Base-by-base conservation (phyloP, 1,284 basidiomycete species). In the Thelephora terrestris region DNA sequence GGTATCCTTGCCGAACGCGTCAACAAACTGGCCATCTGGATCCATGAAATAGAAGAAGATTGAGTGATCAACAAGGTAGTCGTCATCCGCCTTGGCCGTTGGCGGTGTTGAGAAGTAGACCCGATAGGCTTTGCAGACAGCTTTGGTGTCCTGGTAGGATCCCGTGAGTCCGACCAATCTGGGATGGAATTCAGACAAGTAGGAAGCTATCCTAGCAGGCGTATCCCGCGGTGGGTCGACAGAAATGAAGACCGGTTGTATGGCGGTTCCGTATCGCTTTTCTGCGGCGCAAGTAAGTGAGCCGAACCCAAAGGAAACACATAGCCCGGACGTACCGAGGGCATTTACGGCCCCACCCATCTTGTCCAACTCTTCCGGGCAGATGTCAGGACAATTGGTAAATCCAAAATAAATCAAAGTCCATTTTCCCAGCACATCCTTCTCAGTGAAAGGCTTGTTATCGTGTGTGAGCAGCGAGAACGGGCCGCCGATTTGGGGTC, bases 21-120 rank as follows among this genome's bases (percentile, higher is more conserved):
- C 94, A 2, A 98, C 91, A 58, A 98, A 99, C 61, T 87, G 77
- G 17, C 95, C 95, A 7, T 83, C 69, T 1, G 96, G 95, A 62
- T 98, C 93, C 93, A 99, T 97, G 32, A 99, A 77, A 68, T 99
- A 99, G 62, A 99, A 91, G 65, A 94, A 98, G 63, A 97, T 97
- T 46, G 85, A 85, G 67, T 97, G 93, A 66, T 96, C 93, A 27
- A 99, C 95, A 46, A 99, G 78, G 64, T 99, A 99, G 71, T 99
- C 95, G 46, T 81, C 82, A 17, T 73, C 79, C 0, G 94, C 81
- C 59, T 89, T 81, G 5, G 94, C 91, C 58, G 88, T 73, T 3
- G 92, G 92, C 3, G 95, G 96, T 5, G 95, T 98, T 17, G 91
- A 94, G 72, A 99, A 99, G 70, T 99, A 99, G 34, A 99, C 95